Evolutionary conservation across 345 rosid genomes (phyloP), one percentile per base, ranked within the genome.

Genomic region (Physaria fendleri): DNA sequence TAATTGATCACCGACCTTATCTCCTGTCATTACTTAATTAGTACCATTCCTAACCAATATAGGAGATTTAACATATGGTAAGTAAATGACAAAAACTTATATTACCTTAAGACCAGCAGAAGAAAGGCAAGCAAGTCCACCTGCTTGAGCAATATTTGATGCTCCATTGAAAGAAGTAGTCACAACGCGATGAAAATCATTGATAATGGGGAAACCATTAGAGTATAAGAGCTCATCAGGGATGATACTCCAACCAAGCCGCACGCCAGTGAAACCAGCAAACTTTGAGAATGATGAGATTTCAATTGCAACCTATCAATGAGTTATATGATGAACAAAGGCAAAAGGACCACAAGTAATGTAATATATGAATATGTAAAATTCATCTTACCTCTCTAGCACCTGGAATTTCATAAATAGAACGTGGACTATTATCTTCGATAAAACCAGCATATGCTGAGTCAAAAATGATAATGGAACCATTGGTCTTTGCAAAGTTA

Each of bases 371-470:
- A 37, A 37, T 61, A 39, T 39, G 15, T 7, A 59, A 49, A 49
- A 29, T 5, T 17, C 21, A 3, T 34, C 25, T 70, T 17, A 90
- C 97, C 96, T 87, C 92, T 56, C 76, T 76, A 57, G 98, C 94
- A 37, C 98, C 98, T 47, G 95, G 90, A 47, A 91, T 85, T 75
- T 91, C 95, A 65, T 74, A 91, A 49, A 91, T 91, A 16, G 96
- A 79, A 65, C 76, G 70, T 1, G 98, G 98, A 33, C 79, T 79
- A 2, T 69, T 77, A 43, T 87, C 96, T 14, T 79, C 60, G 17
- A 87, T 83, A 57, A 81, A 91, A 22, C 86, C 64, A 37, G 94
- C 78, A 56, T 91, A 91, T 0, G 98, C 94, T 35, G 96, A 74
- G 65, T 91, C 91, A 41, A 62, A 79, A 46, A 91, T 62, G 45